A percentile compares a stretch with the other conserved stretches of the same genome.
These are phyloP conservation scores for Oryza rufipogon DNA, from an alignment of 176 grass and related monocot genomes.

Conservation along the genomic window DNA sequence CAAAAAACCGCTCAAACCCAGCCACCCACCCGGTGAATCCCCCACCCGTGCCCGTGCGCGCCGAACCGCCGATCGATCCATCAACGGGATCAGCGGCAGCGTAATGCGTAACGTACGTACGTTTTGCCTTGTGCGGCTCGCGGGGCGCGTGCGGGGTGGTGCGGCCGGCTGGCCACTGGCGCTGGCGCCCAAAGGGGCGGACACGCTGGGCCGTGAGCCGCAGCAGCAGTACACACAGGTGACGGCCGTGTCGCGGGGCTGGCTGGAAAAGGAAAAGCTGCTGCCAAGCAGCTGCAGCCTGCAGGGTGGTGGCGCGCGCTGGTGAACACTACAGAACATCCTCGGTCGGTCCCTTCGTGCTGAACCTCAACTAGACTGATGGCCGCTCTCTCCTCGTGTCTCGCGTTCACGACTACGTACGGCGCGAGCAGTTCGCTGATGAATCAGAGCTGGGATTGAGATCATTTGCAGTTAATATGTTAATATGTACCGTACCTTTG, in stretches of 20 bases:
- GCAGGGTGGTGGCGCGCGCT: neutral
- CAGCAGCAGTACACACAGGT: neutral
- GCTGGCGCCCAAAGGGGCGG: constrained; percentile 31
- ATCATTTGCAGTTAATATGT: no score
- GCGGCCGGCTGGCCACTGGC: constrained; percentile 8
- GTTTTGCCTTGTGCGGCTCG: neutral
- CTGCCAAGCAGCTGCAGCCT: neutral
- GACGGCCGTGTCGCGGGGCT: neutral
- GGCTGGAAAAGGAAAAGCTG: neutral
- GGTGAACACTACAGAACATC: neutral
- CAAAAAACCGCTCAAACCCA: neutral
- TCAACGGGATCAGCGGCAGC: no score
- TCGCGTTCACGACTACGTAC: neutral
- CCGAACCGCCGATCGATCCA: no score
- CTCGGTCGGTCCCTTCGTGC: neutral
- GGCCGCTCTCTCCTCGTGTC: neutral
- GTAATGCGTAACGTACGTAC: neutral
- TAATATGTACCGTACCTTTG: no score
- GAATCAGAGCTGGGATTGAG: no score
- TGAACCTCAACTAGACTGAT: neutral
- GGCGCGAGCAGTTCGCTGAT: neutral
- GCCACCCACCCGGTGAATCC: no score
- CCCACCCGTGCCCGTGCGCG: no score
- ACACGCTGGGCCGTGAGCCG: constrained; percentile 17
- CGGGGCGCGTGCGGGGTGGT: constrained; percentile 10